Evolutionary conservation across 164 flowering plant species (phyloP), one percentile per base, ranked within the genome.

Genomic region (Brasenia schreberi): DNA sequence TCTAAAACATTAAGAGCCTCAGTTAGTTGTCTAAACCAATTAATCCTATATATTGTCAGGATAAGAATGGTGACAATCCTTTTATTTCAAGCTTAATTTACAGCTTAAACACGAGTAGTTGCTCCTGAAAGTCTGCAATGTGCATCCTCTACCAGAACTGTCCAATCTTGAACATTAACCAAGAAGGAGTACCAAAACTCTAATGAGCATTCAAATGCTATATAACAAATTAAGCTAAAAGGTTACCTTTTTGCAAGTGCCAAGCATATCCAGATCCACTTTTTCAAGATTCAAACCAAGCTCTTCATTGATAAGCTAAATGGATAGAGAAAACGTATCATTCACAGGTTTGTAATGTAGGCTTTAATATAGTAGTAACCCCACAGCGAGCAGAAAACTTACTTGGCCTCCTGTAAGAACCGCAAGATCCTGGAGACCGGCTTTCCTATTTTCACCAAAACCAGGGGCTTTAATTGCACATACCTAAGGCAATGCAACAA

Each of bases 391-490:
- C 4, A 68, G 66, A 11, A 0, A 52, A 65, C 80, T 17, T 72
- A 86, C 96, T 18, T 75, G 72, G 19, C 90, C 97, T 43, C 98
- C 98, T 0, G 97, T 88, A 43, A 93, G 83, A 62, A 68, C 78
- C 17, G 97, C 88, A 68, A 93, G 94, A 81, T 93, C 98, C 43
- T 93, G 92, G 69, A 93, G 71, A 69, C 68, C 43, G 9, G 90
- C 79, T 70, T 89, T 93, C 78, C 98, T 84, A 78, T 87, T 93
- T 65, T 93, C 98, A 69, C 98, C 98, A 84, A 93, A 93, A 6
- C 97, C 97, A 71, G 98, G 98, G 43, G 97, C 96, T 74, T 93
- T 93, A 14, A 93, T 78, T 59, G 97, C 94, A 80, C 97, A 93
- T n/a, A 90, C 90, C 98, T 92, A 67, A 2, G 64, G 16, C 53